Evolutionary conservation across 2,329 filamentous ascomycete genomes (phyloP).

Genomic region (Arthroderma uncinatum): DNA sequence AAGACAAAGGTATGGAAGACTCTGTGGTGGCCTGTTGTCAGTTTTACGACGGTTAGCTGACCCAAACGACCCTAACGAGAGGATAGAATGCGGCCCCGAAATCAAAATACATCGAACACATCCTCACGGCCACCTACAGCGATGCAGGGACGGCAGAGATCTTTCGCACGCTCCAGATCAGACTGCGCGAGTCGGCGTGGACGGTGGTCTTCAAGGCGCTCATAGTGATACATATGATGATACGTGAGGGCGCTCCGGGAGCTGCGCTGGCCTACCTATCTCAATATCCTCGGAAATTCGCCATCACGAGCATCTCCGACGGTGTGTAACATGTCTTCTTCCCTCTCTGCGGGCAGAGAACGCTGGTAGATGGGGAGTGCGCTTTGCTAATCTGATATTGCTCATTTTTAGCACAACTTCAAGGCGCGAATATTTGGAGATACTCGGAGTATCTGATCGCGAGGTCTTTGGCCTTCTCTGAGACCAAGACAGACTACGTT

Average conservation of each 20-base stretch:
- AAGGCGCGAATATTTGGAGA: constrained; percentile 85
- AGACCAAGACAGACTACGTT: constrained; percentile 85
- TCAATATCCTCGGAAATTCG: constrained; percentile 69
- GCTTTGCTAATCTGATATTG: neutral
- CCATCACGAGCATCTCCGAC: constrained; percentile 84
- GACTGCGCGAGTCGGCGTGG: constrained; percentile 93
- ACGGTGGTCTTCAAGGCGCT: constrained; percentile 98
- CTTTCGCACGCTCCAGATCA: constrained; percentile 79
- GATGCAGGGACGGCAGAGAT: constrained; percentile 93
- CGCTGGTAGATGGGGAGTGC: constrained; percentile 10
- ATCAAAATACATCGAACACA: constrained; percentile 98
- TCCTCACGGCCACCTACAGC: constrained; percentile 85
- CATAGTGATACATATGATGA: constrained; percentile 94
- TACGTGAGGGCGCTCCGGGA: constrained; percentile 83
- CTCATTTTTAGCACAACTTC: constrained; percentile 61
- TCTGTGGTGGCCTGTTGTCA: neutral
- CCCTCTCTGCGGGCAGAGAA: neutral
- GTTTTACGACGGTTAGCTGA: neutral
- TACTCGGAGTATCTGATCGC: constrained; percentile 81
- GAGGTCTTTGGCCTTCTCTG: constrained; percentile 67
- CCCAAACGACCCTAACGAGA: neutral
- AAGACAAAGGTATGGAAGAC: constrained; percentile 69
- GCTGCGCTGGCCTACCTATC: constrained; percentile 77
- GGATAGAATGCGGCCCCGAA: constrained; percentile 82
- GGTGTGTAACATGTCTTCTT: constrained; percentile 46